Base-by-base conservation (phyloP, 495 filamentous ascomycete species). In the Neurospora tetrasperma region DNA sequence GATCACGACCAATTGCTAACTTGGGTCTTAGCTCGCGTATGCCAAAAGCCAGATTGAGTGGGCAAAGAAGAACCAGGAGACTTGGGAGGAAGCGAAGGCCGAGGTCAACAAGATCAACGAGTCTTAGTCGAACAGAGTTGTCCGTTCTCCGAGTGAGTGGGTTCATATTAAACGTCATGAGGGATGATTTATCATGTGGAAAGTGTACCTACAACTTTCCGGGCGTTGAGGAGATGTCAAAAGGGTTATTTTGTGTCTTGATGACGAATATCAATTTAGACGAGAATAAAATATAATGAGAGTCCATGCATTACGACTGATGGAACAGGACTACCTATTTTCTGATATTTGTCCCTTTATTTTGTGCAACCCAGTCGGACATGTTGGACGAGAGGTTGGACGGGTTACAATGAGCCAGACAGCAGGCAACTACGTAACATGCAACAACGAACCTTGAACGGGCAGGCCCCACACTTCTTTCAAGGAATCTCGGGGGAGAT, bases 11-110 rank as follows among this genome's bases (percentile, higher is more conserved):
- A 20, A 39, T 12, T 71, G 71, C 73, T 74, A 71, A 84, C 74
- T 79, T 71, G 72, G 46, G 16, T 69, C 8, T 23, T 73, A 98
- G 95, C 87, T 97, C 75, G 92, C 94, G 66, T 99, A 97, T 79
- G 96, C 96, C 12, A 91, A 90, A 78, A 94, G 91, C 80, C 96
- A 99, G 79, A 90, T 99, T 72, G 94, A 98, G 80, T 99, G 96
- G 96, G 96, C 96, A n/a, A 94, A 90, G 80, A 96, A 96, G 84
- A 98, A 94, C 77, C 89, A 96, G 76, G 94, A 97, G 78, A 93
- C 93, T 4, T 99, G 96, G 96, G 93, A 94, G 76, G 94, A 98
- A 80, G 96, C 96, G 4, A 93, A 89, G 77, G 90, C 90, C n/a
- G 96, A 98, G 78, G 91, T 97, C 70, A 89, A 91, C 72, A 97